Percentiles rank a stretch among this genome's conserved stretches.
Evolutionary conservation across 106 monocot genomes (phyloP).

Genomic region (Phalaenopsis aphrodite): DNA sequence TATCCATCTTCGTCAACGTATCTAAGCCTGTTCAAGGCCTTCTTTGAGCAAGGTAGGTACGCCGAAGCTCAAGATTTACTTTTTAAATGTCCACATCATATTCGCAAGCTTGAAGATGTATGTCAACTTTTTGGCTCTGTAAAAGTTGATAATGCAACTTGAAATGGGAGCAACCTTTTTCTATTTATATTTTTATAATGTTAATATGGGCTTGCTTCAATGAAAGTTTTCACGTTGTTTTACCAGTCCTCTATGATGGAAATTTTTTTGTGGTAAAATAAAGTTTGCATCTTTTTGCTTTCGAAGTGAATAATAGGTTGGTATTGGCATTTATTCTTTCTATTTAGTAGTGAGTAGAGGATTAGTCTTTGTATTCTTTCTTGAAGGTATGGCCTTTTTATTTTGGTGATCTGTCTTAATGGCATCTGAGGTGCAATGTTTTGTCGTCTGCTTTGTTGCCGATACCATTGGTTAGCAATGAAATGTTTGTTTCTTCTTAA

Average conservation of each 20-base stretch:
- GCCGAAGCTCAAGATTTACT: constrained; percentile 76
- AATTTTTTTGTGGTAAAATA: not conserved
- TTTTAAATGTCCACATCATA: constrained; percentile 78
- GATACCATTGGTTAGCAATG: too few relatives aligned
- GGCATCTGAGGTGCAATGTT: not conserved
- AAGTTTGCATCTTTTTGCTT: not conserved
- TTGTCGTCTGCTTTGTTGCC: not conserved
- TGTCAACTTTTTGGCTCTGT: constrained; percentile 63
- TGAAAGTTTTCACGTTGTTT: not conserved
- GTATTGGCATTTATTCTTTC: not conserved
- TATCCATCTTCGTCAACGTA: constrained; percentile 55
- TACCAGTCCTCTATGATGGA: not conserved
- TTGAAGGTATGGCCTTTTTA: not conserved
- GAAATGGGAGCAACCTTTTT: not conserved
- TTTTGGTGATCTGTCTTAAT: not conserved
- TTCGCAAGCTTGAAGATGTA: constrained; percentile 59
- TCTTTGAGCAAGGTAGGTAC: constrained; percentile 75
- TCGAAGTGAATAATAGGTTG: not conserved
- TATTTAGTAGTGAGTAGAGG: not conserved
- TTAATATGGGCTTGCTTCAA: not conserved
- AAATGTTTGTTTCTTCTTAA: too few relatives aligned
- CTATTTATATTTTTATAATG: not conserved
- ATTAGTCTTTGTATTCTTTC: not conserved
- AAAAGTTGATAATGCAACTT: constrained; percentile 13
- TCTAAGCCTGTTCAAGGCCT: constrained; percentile 60